Evolutionary conservation across 306 rosid species (phyloP).

Genomic region (Fragaria vesca): DNA sequence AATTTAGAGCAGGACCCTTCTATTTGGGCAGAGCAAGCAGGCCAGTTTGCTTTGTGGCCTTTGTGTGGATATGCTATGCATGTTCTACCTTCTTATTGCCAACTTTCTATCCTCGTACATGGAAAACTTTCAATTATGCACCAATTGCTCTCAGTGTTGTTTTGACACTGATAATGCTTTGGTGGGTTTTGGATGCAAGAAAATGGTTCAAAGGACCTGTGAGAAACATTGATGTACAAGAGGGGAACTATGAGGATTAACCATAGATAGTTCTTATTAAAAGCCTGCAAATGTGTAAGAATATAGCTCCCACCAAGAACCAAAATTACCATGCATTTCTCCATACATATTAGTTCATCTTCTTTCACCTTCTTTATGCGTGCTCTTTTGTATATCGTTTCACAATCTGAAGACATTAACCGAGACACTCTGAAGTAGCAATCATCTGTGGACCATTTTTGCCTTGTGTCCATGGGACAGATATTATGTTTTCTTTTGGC

Average conservation of each 20-base stretch:
- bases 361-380: not conserved
- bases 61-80: constrained; percentile 24
- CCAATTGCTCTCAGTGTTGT: constrained; percentile 3
- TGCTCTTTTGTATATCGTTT: not conserved
- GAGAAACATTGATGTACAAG: constrained; percentile 23
- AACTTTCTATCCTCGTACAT: constrained; percentile 8
- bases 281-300: no score
- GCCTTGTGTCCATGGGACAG: not conserved
- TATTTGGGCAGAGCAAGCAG: constrained; percentile 29
- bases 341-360: not conserved
- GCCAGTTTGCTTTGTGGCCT: constrained; percentile 23
- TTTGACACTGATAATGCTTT: constrained; percentile 21
- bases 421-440: not conserved
- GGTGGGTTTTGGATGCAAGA: constrained; percentile 32
- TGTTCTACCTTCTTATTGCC: constrained; percentile 27
- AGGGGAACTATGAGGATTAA: not conserved
- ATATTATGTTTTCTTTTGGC: not conserved
- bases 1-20: constrained; percentile 30
- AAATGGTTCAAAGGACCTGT: constrained; percentile 42
- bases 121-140: constrained; percentile 29
- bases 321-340: not conserved
- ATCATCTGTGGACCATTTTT: not conserved
- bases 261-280: no score
- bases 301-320: not conserved
- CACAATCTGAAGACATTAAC: not conserved